Conservation (phyloP, 306 rosid genomes). For the Lathyrus sativus region DNA sequence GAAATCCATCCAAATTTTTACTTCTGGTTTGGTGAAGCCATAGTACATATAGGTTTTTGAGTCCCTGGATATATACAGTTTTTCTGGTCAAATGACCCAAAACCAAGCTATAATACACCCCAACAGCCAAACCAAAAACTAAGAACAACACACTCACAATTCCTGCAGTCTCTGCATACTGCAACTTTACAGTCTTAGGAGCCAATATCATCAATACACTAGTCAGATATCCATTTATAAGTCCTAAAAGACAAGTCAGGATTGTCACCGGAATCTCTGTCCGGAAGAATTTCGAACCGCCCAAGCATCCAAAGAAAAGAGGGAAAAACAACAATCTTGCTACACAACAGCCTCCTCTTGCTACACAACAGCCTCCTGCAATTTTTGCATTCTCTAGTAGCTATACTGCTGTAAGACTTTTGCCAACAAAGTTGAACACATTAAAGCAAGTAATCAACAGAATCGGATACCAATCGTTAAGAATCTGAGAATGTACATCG, state of each 20-base stretch:
- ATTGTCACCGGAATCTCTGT: conserved; percentile 73
- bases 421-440: conserved; percentile 86
- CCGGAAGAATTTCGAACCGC: conserved; percentile 58
- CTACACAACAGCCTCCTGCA: conserved; percentile 63
- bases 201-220: conserved; percentile 86
- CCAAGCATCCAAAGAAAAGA: conserved; percentile 77
- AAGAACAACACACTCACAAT: conserved; percentile 69
- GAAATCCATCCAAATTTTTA: conserved; percentile 14
- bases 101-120: conserved; percentile 84
- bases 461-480: conserved; percentile 85
- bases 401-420: conserved; percentile 66
- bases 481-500: conserved; percentile 76
- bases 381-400: conserved; percentile 61
- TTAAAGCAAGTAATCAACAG: conserved; percentile 69
- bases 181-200: conserved; percentile 71
- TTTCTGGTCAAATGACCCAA: conserved; percentile 68
- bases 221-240: conserved; percentile 82
- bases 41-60: neutral
- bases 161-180: conserved; percentile 86
- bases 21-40: neutral
- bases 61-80: conserved; percentile 25
- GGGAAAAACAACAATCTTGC: conserved; percentile 76
- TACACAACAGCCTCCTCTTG: too few relatives aligned
- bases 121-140: conserved; percentile 72
- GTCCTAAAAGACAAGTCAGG: conserved; percentile 78